Evolutionary conservation across 495 filamentous ascomycete genomes (phyloP), one percentile per base, ranked within the genome.

Genomic region (Podospora australis): DNA sequence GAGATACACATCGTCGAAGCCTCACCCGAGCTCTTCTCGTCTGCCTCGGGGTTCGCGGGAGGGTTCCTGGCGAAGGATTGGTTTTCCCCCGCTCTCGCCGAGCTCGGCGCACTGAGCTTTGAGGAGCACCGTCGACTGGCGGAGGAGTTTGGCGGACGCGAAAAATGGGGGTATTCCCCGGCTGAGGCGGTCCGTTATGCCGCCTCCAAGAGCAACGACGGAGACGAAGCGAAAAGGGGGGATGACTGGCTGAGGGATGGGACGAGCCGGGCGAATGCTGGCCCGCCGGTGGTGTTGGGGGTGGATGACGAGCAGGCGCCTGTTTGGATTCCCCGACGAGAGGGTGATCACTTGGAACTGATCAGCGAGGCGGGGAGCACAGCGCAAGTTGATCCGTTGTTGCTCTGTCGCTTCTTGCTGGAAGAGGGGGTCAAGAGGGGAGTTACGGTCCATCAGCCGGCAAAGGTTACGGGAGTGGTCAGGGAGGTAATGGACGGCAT

Each of bases 21-120:
- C 13, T 78, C 80, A 0, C 65, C 74, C 0, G 62, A 77, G 23
- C 75, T 89, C 22, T 89, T 90, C 65, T 74, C 78, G 17, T 80
- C 78, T 16, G 84, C 86, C 2, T 89, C 85, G 4, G 84, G 87
- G 14, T 80, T 77, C 48, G 85, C 84, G 1, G 86, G 74, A 4
- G 87, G 87, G 0, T 91, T 90, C 56, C 63, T 90, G 4, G 85
- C 87, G 1, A 73, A 73, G 43, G 83, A 90, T 54, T 92, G 86
- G 84, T 86, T 84, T 53, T 65, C 62, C 1, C 61, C 73, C 1
- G 58, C 75, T 1, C 54, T 81, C 0, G 72, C 75, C 0, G 63
- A 72, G 0, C 69, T 90, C 0, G 87, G 81, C 16, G 71, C 68
- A 2, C 69, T 90, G 20, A 84, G 81, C 28, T 92, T 87, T 63